A percentile compares a stretch with the other conserved stretches of the same genome.
Conservation (phyloP, 106 monocot genomes). For the Phalaenopsis aphrodite region DNA sequence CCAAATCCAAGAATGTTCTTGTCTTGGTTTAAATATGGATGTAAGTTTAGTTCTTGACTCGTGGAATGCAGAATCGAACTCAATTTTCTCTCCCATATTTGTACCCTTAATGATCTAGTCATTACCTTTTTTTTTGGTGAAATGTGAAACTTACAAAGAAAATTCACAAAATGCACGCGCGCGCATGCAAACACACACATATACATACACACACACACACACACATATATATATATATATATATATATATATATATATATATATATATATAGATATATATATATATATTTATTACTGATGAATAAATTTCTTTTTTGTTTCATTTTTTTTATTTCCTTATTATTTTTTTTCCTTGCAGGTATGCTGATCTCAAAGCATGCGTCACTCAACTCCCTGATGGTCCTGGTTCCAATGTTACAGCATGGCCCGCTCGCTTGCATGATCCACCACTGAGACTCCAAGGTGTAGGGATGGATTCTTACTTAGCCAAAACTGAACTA, state of each 20-base stretch:
- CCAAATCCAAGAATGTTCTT: not conserved
- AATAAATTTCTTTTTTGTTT: not conserved
- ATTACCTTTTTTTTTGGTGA: not conserved
- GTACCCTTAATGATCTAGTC: no score
- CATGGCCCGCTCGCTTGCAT: slow-evolving; percentile 78
- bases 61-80: no score
- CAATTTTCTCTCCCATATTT: no score
- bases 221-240: no score
- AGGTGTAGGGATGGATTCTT: slow-evolving; percentile 80
- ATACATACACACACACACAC: no score
- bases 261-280: not conserved
- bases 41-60: no score
- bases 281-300: not conserved
- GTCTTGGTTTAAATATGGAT: not conserved
- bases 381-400: slow-evolving; percentile 66
- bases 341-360: slow-evolving; percentile 37
- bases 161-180: not conserved
- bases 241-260: not conserved
- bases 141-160: not conserved
- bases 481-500: slow-evolving; percentile 74
- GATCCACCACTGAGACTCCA: slow-evolving; percentile 73
- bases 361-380: slow-evolving; percentile 68
- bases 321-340: no score
- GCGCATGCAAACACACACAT: no score
- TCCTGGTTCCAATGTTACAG: slow-evolving; percentile 43